Percentiles rank a stretch among this genome's conserved stretches.
Evolutionary conservation across 83 land plant species (phyloP).

Genomic region (Thuja plicata): DNA sequence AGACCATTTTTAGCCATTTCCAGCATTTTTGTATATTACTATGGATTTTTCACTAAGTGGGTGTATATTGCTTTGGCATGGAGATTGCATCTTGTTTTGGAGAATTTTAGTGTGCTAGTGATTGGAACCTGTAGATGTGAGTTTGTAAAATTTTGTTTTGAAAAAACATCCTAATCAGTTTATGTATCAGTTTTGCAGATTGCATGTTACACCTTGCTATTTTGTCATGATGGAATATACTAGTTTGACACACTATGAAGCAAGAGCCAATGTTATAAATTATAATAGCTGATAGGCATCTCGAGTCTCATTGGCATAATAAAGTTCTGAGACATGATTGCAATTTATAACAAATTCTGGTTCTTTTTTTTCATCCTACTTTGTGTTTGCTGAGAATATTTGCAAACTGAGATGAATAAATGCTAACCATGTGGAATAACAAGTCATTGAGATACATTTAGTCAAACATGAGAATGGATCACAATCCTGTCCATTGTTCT

Average conservation of each 20-base stretch:
- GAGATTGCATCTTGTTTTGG: no score
- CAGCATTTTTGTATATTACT: no score
- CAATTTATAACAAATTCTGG: neutral
- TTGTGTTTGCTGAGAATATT: neutral
- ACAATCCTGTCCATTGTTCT: neutral
- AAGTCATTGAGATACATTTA: neutral
- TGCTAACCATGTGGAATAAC: neutral
- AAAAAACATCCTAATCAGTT: no score
- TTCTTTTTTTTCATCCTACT: neutral
- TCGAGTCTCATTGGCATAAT: neutral
- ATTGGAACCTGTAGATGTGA: no score
- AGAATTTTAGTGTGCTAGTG: no score
- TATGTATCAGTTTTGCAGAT: neutral
- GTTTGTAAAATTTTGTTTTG: no score
- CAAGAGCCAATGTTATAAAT: neutral
- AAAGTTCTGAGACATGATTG: neutral
- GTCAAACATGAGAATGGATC: neutral
- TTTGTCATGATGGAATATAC: neutral
- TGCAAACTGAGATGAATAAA: neutral
- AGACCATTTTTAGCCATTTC: no score
- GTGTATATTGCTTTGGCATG: no score
- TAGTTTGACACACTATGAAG: neutral
- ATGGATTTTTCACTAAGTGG: no score
- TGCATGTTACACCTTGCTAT: neutral
- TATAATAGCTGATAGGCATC: neutral